A percentile compares a stretch with the other conserved stretches of the same genome.
Evolutionary conservation across 768 basidiomycete genomes (phyloP).

Genomic region (Infundibulicybe gibba): DNA sequence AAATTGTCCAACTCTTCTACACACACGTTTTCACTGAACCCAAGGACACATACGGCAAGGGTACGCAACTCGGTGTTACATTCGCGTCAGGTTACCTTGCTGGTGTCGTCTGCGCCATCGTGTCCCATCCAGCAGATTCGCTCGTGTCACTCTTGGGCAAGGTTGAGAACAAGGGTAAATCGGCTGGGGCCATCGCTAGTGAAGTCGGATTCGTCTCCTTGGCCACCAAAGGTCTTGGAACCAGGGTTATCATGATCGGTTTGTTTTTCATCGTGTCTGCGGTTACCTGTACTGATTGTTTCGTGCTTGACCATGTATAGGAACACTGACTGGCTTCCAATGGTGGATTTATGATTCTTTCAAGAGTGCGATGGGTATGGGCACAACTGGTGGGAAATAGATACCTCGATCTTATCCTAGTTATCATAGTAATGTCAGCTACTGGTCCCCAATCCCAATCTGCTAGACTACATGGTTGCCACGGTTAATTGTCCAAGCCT

Average conservation of each 20-base stretch:
- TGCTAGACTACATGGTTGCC: no score
- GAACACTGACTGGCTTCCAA: conserved; percentile 65
- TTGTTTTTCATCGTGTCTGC: conserved; percentile 24
- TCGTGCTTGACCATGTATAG: conserved; percentile 7
- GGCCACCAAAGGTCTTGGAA: conserved; percentile 84
- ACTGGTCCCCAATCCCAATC: no score
- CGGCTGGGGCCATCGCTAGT: conserved; percentile 60
- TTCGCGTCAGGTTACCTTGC: conserved; percentile 91
- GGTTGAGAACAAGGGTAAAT: conserved; percentile 79
- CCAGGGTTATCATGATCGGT: conserved; percentile 85
- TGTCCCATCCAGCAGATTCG: conserved; percentile 95
- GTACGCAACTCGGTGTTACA: conserved; percentile 85
- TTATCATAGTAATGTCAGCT: neutral
- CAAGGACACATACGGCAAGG: conserved; percentile 75
- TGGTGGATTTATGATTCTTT: conserved; percentile 94
- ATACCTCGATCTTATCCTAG: conserved; percentile 10
- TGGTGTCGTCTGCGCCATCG: conserved; percentile 93
- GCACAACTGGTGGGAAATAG: conserved; percentile 88
- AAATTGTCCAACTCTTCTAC: conserved; percentile 84
- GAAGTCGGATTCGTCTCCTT: conserved; percentile 67
- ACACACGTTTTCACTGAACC: conserved; percentile 80
- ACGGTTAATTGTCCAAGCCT: no score
- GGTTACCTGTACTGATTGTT: neutral
- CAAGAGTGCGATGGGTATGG: conserved; percentile 81
- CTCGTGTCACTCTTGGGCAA: conserved; percentile 94